phyloP scores from a whole-genome alignment of 2,329 filamentous ascomycete genomes.

The Elsinoe arachidis region DNA sequence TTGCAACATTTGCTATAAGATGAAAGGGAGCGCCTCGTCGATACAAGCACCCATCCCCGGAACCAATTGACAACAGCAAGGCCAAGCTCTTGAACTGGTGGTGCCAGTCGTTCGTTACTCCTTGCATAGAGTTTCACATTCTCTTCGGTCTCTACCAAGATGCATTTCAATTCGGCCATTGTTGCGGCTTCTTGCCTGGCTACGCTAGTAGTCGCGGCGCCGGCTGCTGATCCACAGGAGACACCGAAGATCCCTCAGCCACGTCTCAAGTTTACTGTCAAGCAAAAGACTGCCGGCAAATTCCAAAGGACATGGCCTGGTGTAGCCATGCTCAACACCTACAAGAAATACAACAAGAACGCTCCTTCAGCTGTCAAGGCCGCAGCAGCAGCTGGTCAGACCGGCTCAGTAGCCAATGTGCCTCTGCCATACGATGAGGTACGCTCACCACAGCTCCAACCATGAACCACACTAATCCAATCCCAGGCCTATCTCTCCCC shows the following conservation, averaged over 20 bases:
- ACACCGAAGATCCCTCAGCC: conserved; percentile 21
- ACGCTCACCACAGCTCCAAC: conserved; percentile 15
- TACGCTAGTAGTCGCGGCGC: conserved; percentile 23
- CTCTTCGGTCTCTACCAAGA: conserved; percentile 18
- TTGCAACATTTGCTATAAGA: conserved; percentile 6
- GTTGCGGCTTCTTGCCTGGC: conserved; percentile 25
- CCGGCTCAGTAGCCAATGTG: conserved; percentile 32
- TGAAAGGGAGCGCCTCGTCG: neutral
- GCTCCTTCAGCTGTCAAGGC: conserved; percentile 24
- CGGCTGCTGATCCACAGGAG: conserved; percentile 19
- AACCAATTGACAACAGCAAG: conserved; percentile 5
- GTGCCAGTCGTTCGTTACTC: conserved; percentile 2
- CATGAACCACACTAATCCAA: neutral
- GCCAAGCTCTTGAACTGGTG: neutral
- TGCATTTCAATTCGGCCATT: conserved; percentile 22
- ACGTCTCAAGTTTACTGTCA: conserved; percentile 22
- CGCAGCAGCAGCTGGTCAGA: conserved; percentile 29
- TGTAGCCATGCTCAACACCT: conserved; percentile 31
- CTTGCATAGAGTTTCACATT: neutral
- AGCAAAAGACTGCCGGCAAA: conserved; percentile 18
- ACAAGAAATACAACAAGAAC: conserved; percentile 30
- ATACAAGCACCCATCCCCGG: conserved; percentile 1
- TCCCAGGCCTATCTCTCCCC: conserved; percentile 36
- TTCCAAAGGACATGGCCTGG: conserved; percentile 31
- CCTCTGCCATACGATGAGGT: conserved; percentile 30